These are phyloP conservation scores for Gardenia jasminoides DNA, from an alignment of 257 asterid species.

Conservation along the genomic window DNA sequence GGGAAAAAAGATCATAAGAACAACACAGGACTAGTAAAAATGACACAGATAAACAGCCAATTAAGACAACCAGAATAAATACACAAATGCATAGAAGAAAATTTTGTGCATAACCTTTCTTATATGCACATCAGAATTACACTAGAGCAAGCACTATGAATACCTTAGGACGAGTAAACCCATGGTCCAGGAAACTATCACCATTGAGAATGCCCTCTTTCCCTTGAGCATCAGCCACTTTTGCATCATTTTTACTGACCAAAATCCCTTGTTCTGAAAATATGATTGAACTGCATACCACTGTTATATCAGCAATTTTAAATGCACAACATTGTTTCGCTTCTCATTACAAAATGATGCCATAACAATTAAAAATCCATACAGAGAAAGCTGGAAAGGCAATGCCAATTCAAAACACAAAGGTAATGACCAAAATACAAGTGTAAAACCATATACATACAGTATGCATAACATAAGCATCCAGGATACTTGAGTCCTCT, in stretches of 20 bases:
- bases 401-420: neutral
- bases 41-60: neutral
- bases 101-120: neutral
- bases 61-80: neutral
- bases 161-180: slow-evolving; percentile 98
- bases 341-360: neutral
- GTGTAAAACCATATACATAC: slow-evolving; percentile 41
- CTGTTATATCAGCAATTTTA: slow-evolving; percentile 13
- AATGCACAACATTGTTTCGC: neutral
- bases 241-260: slow-evolving; percentile 59
- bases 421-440: slow-evolving; percentile 1
- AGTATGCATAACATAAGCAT: slow-evolving; percentile 83
- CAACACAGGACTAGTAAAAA: neutral
- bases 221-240: slow-evolving; percentile 56
- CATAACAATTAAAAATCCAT: slow-evolving; percentile 1
- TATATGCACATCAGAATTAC: neutral
- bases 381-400: neutral
- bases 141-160: slow-evolving; percentile 1
- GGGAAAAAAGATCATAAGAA: neutral
- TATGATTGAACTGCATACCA: slow-evolving; percentile 86
- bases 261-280: slow-evolving; percentile 69
- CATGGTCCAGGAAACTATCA: slow-evolving; percentile 72
- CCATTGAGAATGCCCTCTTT: slow-evolving; percentile 35
- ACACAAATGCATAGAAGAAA: neutral
- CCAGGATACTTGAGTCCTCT: slow-evolving; percentile 84